A percentile compares a stretch with the other conserved stretches of the same genome.
phyloP scores from a whole-genome alignment of 257 asterid species.

The Oldenlandia corymbosa region DNA sequence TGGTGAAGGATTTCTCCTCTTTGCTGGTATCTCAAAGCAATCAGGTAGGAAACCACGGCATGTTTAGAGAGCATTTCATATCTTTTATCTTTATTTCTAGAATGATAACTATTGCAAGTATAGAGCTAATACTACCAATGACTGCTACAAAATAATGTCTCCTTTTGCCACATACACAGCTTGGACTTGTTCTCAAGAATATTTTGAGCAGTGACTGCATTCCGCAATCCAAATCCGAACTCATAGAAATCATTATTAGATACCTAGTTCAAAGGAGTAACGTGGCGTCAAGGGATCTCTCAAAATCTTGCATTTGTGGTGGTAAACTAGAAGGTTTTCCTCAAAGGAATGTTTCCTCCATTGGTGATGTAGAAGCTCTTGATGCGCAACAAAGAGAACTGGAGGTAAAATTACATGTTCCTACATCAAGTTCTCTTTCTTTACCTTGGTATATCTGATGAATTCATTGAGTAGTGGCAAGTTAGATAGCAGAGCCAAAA shows the following conservation, averaged over 20 bases:
- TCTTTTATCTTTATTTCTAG: not conserved
- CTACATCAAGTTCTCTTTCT: not conserved
- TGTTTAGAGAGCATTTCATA: not conserved
- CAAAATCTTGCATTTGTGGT: conserved; percentile 64
- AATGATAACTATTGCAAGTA: not conserved
- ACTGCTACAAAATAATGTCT: conserved; percentile 11
- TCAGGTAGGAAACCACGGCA: conserved; percentile 43
- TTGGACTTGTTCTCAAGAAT: conserved; percentile 60
- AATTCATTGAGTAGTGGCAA: too few species aligned
- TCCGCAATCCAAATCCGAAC: conserved; percentile 47
- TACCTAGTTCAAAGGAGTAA: conserved; percentile 58
- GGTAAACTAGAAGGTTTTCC: conserved; percentile 30
- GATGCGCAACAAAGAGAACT: conserved; percentile 59
- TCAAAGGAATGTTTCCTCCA: conserved; percentile 25
- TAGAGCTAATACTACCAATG: not conserved
- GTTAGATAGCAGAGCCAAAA: not conserved
- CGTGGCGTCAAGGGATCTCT: conserved; percentile 50
- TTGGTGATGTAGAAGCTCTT: conserved; percentile 37
- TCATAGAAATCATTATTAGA: conserved; percentile 54
- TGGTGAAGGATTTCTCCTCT: conserved; percentile 69
- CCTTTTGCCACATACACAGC: conserved; percentile 46
- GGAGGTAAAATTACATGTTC: conserved; percentile 36
- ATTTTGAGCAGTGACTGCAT: conserved; percentile 40
- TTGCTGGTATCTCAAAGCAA: conserved; percentile 60
- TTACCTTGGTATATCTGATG: not conserved